phyloP scores from a whole-genome alignment of 2,329 filamentous ascomycete species.

The Orbilia javanica region DNA sequence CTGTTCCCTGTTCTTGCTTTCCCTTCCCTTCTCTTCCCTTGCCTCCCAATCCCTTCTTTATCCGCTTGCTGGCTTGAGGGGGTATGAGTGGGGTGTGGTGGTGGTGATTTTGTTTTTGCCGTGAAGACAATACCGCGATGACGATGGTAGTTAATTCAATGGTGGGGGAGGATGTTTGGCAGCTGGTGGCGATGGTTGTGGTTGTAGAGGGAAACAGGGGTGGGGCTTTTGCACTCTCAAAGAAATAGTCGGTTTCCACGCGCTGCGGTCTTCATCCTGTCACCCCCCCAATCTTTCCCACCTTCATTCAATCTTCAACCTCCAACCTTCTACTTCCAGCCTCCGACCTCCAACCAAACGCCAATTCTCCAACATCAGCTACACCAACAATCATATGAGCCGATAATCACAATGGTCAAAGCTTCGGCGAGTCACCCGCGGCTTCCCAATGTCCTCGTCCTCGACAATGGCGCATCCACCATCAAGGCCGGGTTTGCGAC shows the following conservation, averaged over 20 bases:
- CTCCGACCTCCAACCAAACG: background rate
- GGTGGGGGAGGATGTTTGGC: too few species aligned
- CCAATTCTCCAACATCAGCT: background rate
- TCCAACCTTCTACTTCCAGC: background rate
- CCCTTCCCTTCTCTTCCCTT: too few species aligned
- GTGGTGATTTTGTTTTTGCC: background rate
- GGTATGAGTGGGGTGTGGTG: background rate
- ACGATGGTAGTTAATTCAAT: too few species aligned
- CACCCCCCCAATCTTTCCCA: too few species aligned
- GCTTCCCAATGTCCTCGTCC: conserved; percentile 76
- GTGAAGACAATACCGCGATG: background rate
- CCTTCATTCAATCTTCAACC: background rate
- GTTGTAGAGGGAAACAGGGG: background rate
- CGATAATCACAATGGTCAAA: conserved; percentile 42
- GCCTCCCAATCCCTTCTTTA: too few species aligned
- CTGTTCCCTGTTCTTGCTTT: too few species aligned
- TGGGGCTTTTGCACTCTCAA: background rate
- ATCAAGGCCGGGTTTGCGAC: conserved; percentile 87
- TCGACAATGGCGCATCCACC: conserved; percentile 93
- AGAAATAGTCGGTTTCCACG: background rate
- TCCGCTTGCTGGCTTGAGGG: too few species aligned
- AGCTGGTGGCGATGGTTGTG: too few species aligned
- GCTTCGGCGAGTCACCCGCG: conserved; percentile 42
- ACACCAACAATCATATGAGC: background rate
- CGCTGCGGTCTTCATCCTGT: conserved; percentile 8